Evolutionary conservation across 257 asterid species (phyloP), one percentile per base, ranked within the genome.

Genomic region (Fraxinus quadrangulata): DNA sequence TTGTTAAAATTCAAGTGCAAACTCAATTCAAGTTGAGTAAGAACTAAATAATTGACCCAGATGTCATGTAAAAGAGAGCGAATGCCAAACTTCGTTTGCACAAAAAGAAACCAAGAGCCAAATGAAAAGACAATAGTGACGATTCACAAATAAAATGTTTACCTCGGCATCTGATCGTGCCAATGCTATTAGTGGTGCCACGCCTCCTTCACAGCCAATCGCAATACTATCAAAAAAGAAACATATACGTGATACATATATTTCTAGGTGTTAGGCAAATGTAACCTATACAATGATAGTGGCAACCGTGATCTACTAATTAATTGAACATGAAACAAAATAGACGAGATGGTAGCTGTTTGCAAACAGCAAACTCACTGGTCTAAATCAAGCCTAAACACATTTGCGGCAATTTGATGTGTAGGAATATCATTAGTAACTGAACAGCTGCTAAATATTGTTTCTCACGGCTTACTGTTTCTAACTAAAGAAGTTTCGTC

Each of bases 171-270:
- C 88, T 76, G 88, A 85, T 75, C 82, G 82, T 40, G 90, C 89
- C 83, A 87, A 75, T n/a, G 87, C 85, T 74, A 87, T 85, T 63
- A 87, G 86, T 65, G 90, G 88, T n/a, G 85, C 81, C 39, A 87
- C 88, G 66, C 90, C 90, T 34, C 90, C 90, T 85, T 84, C 90
- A 19, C 84, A 80, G 70, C 90, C 90, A 76, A 83, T 81, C 66
- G 92, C 88, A 72, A 91, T 81, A 83, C 90, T 79, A 81, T 80
- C 26, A 59, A 37, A 81, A 26, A 67, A 65, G 75, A 72, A 80
- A 77, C 77, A 83, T 59, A 40, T 61, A 40, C 66, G 71, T 42
- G 26, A 76, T 65, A 72, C 51, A 70, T 72, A 76, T 54, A 66
- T 72, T 39, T 37, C 66, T 40, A 66, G 67, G 72, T 24, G 21